Evolutionary conservation across 2,329 filamentous ascomycete genomes (phyloP).

Genomic region (Penicillium sp.): DNA sequence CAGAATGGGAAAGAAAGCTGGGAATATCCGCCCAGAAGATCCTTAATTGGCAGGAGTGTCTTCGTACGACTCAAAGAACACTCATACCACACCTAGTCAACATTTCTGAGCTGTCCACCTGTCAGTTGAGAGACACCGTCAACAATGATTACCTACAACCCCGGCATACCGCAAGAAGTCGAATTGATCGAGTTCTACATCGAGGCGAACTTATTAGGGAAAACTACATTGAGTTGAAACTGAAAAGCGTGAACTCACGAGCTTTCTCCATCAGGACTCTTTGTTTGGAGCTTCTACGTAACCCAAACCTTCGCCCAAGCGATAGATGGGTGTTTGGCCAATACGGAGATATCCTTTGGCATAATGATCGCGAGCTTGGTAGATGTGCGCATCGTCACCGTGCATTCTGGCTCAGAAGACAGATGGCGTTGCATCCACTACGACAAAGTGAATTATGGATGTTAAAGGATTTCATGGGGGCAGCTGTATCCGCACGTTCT

Average conservation of each 20-base stretch:
- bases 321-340: not conserved
- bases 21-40: not conserved
- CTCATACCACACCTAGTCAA: not conserved
- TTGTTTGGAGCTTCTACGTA: not conserved
- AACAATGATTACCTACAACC: constrained; percentile 13
- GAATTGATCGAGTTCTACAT: constrained; percentile 15
- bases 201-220: not conserved
- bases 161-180: constrained; percentile 14
- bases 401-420: not conserved
- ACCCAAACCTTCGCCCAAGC: not conserved
- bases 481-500: not conserved
- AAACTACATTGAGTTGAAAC: constrained; percentile 8
- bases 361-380: not conserved
- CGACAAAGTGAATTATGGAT: not conserved
- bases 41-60: not conserved
- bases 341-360: not conserved
- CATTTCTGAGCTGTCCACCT: not conserved
- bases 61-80: not conserved
- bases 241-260: not conserved
- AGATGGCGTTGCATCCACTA: not conserved
- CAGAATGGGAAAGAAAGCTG: not conserved
- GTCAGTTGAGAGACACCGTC: constrained; percentile 1
- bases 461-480: not conserved
- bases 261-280: not conserved
- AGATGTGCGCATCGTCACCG: not conserved